Conservation (phyloP, 331 rosid species). For the Arachis monticola region DNA sequence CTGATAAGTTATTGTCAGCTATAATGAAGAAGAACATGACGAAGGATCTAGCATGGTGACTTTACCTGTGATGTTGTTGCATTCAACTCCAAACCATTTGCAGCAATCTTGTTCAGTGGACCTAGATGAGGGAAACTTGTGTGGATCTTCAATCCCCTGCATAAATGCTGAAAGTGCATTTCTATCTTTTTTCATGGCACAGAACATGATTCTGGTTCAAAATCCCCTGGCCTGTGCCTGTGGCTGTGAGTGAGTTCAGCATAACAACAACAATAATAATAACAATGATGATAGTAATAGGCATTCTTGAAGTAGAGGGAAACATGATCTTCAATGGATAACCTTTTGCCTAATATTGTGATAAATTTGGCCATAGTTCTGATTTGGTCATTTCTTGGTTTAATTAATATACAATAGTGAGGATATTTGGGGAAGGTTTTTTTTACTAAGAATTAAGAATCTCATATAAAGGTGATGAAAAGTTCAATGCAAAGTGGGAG, state of each 20-base stretch:
- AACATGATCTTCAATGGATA: too few species aligned
- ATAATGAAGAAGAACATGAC: not conserved
- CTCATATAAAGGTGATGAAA: too few species aligned
- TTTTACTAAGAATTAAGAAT: too few species aligned
- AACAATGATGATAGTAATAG: not conserved
- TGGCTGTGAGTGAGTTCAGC: not conserved
- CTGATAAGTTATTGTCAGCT: not conserved
- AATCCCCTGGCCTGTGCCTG: not conserved
- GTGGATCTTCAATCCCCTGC: not conserved
- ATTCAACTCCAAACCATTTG: slow-evolving; percentile 26
- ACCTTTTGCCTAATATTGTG: too few species aligned
- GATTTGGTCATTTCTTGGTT: too few species aligned
- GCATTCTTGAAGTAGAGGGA: too few species aligned
- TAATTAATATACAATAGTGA: too few species aligned
- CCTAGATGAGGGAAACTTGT: slow-evolving; percentile 28
- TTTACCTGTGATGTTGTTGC: slow-evolving; percentile 20
- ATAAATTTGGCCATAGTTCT: too few species aligned
- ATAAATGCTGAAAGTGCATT: slow-evolving; percentile 5
- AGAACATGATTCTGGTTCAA: not conserved
- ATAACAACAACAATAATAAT: not conserved
- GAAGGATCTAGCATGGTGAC: not conserved
- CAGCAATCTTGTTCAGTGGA: slow-evolving; percentile 30
- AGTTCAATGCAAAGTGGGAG: too few species aligned
- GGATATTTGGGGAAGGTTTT: too few species aligned
- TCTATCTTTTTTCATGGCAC: slow-evolving; percentile 32